These are phyloP conservation scores for Ogataea glucozyma DNA, from an alignment of 805 yeast species.

Conservation along the genomic window DNA sequence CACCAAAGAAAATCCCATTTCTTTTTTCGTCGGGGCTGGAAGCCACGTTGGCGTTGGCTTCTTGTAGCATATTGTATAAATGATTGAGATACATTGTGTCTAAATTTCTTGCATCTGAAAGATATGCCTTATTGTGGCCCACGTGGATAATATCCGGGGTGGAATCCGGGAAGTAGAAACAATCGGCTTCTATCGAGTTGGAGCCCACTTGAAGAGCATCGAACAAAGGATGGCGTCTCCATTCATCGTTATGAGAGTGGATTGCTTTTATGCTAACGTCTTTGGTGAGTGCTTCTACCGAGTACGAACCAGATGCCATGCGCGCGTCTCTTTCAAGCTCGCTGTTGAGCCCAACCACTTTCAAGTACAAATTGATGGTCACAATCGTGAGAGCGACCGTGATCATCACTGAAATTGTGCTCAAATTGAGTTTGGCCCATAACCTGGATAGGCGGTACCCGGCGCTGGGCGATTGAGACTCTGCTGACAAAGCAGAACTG, in stretches of 20 bases:
- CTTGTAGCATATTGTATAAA: slow-evolving; percentile 46
- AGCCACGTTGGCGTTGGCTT: slow-evolving; percentile 39
- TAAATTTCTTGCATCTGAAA: slow-evolving; percentile 46
- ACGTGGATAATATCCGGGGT: slow-evolving; percentile 45
- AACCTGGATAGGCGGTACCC: no score
- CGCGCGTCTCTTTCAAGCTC: slow-evolving; percentile 11
- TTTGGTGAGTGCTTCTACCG: slow-evolving; percentile 24
- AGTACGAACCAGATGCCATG: slow-evolving; percentile 6
- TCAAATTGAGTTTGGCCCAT: slow-evolving; percentile 7
- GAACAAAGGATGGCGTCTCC: slow-evolving; percentile 57
- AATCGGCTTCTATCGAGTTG: slow-evolving; percentile 65
- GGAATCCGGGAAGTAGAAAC: slow-evolving; percentile 46
- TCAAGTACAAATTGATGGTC: slow-evolving; percentile 15
- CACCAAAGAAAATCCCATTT: slow-evolving; percentile 46
- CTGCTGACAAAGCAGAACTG: no score
- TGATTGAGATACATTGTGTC: slow-evolving; percentile 54
- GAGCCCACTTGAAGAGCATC: slow-evolving; percentile 57
- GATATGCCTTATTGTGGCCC: slow-evolving; percentile 56
- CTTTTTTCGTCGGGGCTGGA: slow-evolving; percentile 4
- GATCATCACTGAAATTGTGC: slow-evolving; percentile 10
- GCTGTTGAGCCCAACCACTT: slow-evolving; percentile 6
- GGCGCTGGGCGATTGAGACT: no score
- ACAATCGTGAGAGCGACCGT: slow-evolving; percentile 11
- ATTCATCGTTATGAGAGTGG: slow-evolving; percentile 73
- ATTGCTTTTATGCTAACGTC: slow-evolving; percentile 37